phyloP scores from a whole-genome alignment of 169 alveolate species.

The Cryptosporidium bovis region DNA sequence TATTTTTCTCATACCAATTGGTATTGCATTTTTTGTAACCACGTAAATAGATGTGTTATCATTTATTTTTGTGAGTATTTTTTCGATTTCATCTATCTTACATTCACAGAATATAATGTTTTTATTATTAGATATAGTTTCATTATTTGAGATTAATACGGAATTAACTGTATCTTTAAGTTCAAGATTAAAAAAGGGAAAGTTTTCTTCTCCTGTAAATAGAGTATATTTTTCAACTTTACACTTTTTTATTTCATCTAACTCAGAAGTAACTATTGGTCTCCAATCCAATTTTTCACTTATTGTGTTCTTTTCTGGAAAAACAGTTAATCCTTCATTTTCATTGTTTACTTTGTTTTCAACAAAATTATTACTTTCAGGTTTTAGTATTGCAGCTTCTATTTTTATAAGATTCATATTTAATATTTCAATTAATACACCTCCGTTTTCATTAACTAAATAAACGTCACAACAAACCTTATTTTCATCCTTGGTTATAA shows the following conservation, averaged over 20 bases:
- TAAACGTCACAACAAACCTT: slow-evolving; percentile 18
- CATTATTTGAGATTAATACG: not conserved
- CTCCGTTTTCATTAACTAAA: slow-evolving; percentile 29
- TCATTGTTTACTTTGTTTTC: too few species aligned
- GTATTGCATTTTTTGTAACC: slow-evolving; percentile 29
- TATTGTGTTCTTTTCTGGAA: not conserved
- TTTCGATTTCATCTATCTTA: slow-evolving; percentile 17
- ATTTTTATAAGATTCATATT: slow-evolving; percentile 24
- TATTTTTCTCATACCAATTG: slow-evolving; percentile 4
- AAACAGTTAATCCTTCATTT: too few species aligned
- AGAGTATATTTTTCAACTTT: not conserved
- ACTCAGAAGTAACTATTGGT: slow-evolving; percentile 36
- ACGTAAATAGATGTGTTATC: not conserved
- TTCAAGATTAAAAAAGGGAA: not conserved
- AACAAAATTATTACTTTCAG: not conserved
- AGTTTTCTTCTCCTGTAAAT: slow-evolving; percentile 19
- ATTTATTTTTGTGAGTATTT: not conserved
- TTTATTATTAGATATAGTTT: not conserved
- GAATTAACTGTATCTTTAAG: slow-evolving; percentile 22
- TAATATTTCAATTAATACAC: not conserved
- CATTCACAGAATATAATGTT: slow-evolving; percentile 29
- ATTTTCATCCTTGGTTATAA: slow-evolving; percentile 27
- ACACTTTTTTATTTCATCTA: not conserved
- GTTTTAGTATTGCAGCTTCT: not conserved
- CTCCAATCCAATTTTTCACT: slow-evolving; percentile 52